Conservation (phyloP, 2,329 filamentous ascomycete genomes). For the Scytalidium lignicola region DNA sequence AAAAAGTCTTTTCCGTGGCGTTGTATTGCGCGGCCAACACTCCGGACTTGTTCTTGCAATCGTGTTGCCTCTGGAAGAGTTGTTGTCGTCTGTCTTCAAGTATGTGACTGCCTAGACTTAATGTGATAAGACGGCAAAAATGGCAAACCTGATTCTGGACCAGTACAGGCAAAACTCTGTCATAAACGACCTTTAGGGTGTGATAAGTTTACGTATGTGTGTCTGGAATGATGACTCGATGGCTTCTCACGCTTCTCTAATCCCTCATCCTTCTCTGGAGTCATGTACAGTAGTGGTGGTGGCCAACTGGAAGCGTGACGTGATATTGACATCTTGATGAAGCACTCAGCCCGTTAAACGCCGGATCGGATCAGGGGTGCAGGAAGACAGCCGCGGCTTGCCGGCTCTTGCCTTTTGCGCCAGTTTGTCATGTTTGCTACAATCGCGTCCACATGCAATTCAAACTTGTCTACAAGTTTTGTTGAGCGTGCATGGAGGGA, state of each 20-base stretch:
- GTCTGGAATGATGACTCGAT: neutral
- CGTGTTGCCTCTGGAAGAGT: no score
- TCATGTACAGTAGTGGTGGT: neutral
- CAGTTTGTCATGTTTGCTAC: neutral
- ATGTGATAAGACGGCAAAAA: neutral
- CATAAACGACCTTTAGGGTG: neutral
- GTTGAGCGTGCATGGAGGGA: no score
- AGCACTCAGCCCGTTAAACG: neutral
- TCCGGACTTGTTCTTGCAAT: neutral
- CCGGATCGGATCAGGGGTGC: neutral
- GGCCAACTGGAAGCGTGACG: neutral
- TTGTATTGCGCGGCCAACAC: conserved; percentile 5
- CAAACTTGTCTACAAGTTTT: no score
- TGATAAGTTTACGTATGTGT: neutral
- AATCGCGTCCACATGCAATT: neutral
- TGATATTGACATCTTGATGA: neutral
- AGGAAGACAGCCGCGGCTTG: neutral
- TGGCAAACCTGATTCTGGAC: conserved; percentile 9
- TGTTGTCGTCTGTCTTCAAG: neutral
- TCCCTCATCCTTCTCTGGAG: neutral
- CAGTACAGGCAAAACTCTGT: neutral
- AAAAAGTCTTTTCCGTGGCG: no score
- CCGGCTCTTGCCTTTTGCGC: neutral
- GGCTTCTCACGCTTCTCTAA: neutral
- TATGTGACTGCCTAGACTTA: neutral